Conservation (phyloP, 169 alveolate genomes). For the Plasmodium ovale region DNA sequence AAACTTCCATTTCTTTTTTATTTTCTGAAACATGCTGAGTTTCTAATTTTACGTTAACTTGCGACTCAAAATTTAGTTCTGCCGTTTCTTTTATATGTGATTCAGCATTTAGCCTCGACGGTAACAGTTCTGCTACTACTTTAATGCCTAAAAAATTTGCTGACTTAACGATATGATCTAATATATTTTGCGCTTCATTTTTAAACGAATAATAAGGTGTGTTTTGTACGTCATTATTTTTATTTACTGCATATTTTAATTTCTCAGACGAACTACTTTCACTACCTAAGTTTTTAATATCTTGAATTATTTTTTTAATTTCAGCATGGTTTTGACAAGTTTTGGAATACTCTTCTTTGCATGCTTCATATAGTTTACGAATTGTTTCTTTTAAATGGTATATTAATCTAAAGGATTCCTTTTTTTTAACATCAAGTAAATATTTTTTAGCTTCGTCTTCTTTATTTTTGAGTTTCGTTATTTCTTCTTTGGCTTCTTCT, state of each 20-base stretch:
- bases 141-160: slow-evolving; percentile 7
- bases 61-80: slow-evolving; percentile 1
- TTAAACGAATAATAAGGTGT: slow-evolving; percentile 5
- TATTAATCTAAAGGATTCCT: slow-evolving; percentile 3
- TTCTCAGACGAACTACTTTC: neutral
- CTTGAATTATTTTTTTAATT: neutral
- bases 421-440: slow-evolving; percentile 2
- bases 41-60: neutral
- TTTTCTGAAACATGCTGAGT: neutral
- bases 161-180: neutral
- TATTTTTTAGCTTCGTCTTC: neutral
- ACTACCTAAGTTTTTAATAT: slow-evolving; percentile 6
- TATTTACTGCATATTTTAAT: slow-evolving; percentile 2
- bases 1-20: neutral
- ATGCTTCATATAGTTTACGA: neutral
- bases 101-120: neutral
- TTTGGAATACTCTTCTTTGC: neutral
- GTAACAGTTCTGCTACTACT: neutral
- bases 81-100: neutral
- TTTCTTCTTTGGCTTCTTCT: slow-evolving; percentile 14
- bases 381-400: neutral
- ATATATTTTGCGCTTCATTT: slow-evolving; percentile 3
- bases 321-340: neutral
- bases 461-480: neutral
- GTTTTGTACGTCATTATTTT: neutral